Evolutionary conservation across 2,329 filamentous ascomycete species (phyloP), one percentile per base, ranked within the genome.

Genomic region (Cladophialophora exuberans): DNA sequence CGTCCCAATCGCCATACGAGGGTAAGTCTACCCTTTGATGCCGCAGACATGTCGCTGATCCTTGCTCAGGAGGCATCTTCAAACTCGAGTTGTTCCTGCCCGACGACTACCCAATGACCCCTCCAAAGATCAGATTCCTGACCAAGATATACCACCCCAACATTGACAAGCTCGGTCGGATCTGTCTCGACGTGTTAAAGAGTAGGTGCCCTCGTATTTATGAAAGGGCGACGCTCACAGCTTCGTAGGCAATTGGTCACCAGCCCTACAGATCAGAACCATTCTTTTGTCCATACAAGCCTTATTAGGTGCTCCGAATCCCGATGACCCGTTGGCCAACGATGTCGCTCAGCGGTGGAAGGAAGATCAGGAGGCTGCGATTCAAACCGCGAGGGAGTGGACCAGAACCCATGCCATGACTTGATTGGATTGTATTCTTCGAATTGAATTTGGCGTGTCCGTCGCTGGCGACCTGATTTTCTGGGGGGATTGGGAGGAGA

Each of bases 101-200:
- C 39, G 94, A 99, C 69, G 94, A 99, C 77, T 99, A 99, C 72
- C 94, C 94, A 36, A 99, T 99, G 94, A 96, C 91, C 28, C 93
- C 94, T 50, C 94, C 94, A 41, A 97, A 97, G 80, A 97, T 99
- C 69, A 89, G 94, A 52, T 99, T 99, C 76, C 81, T 99, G 47
- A 99, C 95, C 66, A 97, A 96, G 77, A 97, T 99, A 73, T 99
- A 97, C 76, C 95, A 99, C 73, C 94, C 94, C 48, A 99, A 99
- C 72, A 97, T 99, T 65, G 94, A 99, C 73, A 95, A 95, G 75
- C 84, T 99, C 2, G 94, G 94, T 57, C 88, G 94, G 57, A 99
- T 99, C 75, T 99, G 95, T 71, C 78, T 99, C 45, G 94, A 99
- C 71, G 94, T 99, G 28, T 77, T 99, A 54, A 99, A 99, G 80